Evolutionary conservation across 306 rosid genomes (phyloP).

Genomic region (Dicorynia guianensis): DNA sequence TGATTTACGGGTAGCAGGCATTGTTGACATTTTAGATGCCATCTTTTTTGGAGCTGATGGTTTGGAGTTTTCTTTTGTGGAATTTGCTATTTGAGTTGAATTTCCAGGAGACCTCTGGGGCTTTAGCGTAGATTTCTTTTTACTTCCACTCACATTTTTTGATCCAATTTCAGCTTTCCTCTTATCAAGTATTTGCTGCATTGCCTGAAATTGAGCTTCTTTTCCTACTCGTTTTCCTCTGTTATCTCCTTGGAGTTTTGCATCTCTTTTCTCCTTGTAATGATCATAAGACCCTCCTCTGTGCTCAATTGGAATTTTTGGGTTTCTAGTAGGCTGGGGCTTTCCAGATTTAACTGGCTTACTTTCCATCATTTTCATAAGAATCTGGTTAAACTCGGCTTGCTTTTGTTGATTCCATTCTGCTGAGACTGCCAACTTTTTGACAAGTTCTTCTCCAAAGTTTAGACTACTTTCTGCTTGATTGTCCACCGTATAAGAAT

Average conservation of each 20-base stretch:
- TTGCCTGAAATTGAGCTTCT: slow-evolving; percentile 68
- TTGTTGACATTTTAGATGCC: slow-evolving; percentile 60
- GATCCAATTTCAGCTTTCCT: slow-evolving; percentile 77
- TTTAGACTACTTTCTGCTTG: slow-evolving; percentile 50
- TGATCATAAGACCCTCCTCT: slow-evolving; percentile 82
- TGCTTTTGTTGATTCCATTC: slow-evolving; percentile 84
- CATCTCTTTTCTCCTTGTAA: slow-evolving; percentile 88
- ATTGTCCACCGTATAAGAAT: slow-evolving; percentile 51
- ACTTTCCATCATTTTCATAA: slow-evolving; percentile 79
- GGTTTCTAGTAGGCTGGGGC: slow-evolving; percentile 69
- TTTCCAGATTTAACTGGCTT: slow-evolving; percentile 62
- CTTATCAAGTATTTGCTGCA: slow-evolving; percentile 71
- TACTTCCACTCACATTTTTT: slow-evolving; percentile 56
- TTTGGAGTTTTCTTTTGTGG: slow-evolving; percentile 64
- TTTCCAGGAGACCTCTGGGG: slow-evolving; percentile 62
- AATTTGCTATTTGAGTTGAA: slow-evolving; percentile 58
- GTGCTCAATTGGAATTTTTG: slow-evolving; percentile 61
- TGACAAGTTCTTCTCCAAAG: slow-evolving; percentile 49
- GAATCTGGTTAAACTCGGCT: slow-evolving; percentile 86
- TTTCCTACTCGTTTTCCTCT: slow-evolving; percentile 66
- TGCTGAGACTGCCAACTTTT: slow-evolving; percentile 60
- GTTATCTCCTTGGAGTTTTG: slow-evolving; percentile 74
- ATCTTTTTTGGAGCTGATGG: slow-evolving; percentile 58
- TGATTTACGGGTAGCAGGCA: slow-evolving; percentile 86
- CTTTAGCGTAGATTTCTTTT: slow-evolving; percentile 50